Evolutionary conservation across 768 basidiomycete species (phyloP).

Genomic region (Collybiopsis luxurians): DNA sequence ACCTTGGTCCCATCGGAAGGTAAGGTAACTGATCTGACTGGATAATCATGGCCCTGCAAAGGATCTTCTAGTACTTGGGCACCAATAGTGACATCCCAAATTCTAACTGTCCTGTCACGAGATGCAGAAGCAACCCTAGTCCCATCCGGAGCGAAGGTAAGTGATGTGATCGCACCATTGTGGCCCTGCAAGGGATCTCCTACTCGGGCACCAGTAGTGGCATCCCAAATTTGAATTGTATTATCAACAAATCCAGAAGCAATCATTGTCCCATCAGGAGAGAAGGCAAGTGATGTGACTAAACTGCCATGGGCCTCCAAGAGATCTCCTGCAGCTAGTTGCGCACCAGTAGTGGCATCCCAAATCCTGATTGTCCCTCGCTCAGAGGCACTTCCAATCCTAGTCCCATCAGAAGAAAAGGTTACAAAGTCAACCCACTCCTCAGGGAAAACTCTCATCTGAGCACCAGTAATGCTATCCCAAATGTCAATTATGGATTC

Average conservation of each 20-base stretch:
- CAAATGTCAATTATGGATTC: too few relatives aligned
- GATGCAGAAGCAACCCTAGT: background rate
- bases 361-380: background rate
- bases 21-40: too few relatives aligned
- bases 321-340: too few relatives aligned
- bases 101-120: background rate
- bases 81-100: too few relatives aligned
- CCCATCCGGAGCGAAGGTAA: background rate
- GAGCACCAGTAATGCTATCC: background rate
- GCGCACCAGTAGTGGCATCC: background rate
- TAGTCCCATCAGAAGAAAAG: too few relatives aligned
- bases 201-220: too few relatives aligned
- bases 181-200: background rate
- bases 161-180: background rate
- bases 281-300: background rate
- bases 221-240: background rate
- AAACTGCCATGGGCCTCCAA: too few relatives aligned
- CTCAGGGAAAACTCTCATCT: too few relatives aligned
- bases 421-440: too few relatives aligned
- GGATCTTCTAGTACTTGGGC: too few relatives aligned
- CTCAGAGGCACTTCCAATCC: background rate
- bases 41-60: too few relatives aligned
- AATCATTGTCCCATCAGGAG: background rate
- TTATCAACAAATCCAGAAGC: background rate
- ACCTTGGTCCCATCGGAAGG: too few relatives aligned